Conservation (phyloP, 2,329 filamentous ascomycete genomes). For the Biscogniauxia sp. region DNA sequence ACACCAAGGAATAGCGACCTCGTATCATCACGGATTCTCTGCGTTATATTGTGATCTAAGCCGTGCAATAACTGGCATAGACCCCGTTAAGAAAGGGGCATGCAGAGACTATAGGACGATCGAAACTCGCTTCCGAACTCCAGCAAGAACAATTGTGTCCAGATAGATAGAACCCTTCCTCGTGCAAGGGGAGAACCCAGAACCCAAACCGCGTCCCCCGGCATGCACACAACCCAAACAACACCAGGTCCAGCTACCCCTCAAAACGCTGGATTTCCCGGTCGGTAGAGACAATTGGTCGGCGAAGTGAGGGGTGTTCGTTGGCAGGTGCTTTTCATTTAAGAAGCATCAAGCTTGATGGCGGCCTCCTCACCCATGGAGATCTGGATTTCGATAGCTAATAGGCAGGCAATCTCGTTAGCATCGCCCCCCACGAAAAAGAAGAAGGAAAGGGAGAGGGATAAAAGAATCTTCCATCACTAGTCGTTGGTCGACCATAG, state of each 20-base stretch:
- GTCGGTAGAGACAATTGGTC: conserved; percentile 8
- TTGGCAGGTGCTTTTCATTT: conserved; percentile 6
- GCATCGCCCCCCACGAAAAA: too few species aligned
- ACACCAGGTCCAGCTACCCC: neutral
- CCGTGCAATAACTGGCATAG: conserved; percentile 11
- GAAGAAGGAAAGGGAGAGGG: too few species aligned
- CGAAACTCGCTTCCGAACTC: conserved; percentile 27
- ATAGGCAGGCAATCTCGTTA: neutral
- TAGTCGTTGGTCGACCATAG: too few species aligned
- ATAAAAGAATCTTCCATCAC: too few species aligned
- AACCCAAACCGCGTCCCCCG: conserved; percentile 5
- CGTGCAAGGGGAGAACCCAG: neutral
- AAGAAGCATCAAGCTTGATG: conserved; percentile 77
- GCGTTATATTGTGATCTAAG: conserved; percentile 18
- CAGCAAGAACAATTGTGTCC: conserved; percentile 43
- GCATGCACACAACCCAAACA: conserved; percentile 22
- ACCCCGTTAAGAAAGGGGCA: neutral
- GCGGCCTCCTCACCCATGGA: conserved; percentile 94
- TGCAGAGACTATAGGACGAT: conserved; percentile 1
- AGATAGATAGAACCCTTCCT: conserved; percentile 40
- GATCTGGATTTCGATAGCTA: conserved; percentile 88
- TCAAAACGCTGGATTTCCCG: neutral
- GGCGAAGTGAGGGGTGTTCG: conserved; percentile 8
- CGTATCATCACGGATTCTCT: conserved; percentile 29
- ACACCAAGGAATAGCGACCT: neutral